A percentile compares a stretch with the other conserved stretches of the same genome.
Conservation (phyloP, 495 filamentous ascomycete species). For the Trichoderma gamsii region DNA sequence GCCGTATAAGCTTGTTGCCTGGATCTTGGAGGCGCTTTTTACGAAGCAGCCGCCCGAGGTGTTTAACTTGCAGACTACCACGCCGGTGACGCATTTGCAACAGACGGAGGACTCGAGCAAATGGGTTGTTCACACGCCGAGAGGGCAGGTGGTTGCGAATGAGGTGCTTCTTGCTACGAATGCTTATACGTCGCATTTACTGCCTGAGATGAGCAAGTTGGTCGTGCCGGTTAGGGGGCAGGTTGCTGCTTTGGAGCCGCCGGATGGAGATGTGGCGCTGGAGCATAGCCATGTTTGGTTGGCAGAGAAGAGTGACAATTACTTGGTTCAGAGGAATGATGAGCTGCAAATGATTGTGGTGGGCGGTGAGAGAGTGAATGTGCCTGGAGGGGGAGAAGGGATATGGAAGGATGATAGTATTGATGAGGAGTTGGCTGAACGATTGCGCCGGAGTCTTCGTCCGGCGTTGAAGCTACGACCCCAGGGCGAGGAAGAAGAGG, state of each 20-base stretch:
- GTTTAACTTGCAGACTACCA: constrained; percentile 71
- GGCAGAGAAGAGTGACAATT: constrained; percentile 60
- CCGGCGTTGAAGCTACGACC: constrained; percentile 23
- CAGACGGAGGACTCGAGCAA: constrained; percentile 19
- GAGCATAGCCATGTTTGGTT: constrained; percentile 49
- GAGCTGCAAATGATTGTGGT: constrained; percentile 54
- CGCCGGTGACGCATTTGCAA: constrained; percentile 51
- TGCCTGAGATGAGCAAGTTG: constrained; percentile 61
- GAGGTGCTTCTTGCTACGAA: constrained; percentile 74
- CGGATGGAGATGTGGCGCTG: constrained; percentile 24
- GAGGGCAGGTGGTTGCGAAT: constrained; percentile 52
- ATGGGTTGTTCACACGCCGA: constrained; percentile 55
- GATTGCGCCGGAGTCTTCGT: constrained; percentile 36
- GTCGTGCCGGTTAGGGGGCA: constrained; percentile 73
- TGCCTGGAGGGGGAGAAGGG: constrained; percentile 43
- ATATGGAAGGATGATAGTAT: constrained; percentile 50
- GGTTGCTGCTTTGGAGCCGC: constrained; percentile 62
- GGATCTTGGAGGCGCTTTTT: constrained; percentile 54
- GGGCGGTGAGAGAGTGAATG: constrained; percentile 35
- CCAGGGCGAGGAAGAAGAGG: constrained; percentile 17
- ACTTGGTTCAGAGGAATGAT: constrained; percentile 63
- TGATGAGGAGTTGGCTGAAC: constrained; percentile 50
- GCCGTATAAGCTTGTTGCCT: constrained; percentile 76
- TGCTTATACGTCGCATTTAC: constrained; percentile 65
- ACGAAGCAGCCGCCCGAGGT: constrained; percentile 17